A percentile compares a stretch with the other conserved stretches of the same genome.
These are phyloP conservation scores for Phytopythium mirpurense DNA, from an alignment of 352 stramenopile genomes.

Conservation along the genomic window DNA sequence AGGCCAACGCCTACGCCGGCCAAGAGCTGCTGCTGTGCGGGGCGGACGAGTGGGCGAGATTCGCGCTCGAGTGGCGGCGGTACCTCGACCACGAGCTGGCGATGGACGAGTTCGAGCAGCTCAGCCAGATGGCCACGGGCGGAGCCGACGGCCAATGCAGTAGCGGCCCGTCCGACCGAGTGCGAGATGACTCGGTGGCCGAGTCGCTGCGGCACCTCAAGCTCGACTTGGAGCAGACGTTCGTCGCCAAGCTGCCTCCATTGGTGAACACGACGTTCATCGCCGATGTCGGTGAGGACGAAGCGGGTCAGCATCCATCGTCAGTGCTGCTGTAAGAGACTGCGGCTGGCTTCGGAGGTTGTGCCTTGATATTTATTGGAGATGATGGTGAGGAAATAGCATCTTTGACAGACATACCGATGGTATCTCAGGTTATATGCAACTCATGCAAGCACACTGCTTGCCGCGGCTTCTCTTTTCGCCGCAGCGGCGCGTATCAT, in stretches of 20 bases:
- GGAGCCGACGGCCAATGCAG: constrained; percentile 2
- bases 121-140: constrained; percentile 11
- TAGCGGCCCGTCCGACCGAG: not conserved
- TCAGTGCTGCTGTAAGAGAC: not conserved
- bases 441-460: constrained; percentile 2
- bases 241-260: constrained; percentile 22
- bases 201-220: constrained; percentile 17
- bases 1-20: constrained; percentile 1
- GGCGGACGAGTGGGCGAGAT: constrained; percentile 44
- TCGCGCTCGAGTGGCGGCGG: constrained; percentile 51
- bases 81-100: constrained; percentile 48
- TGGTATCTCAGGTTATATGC: no score
- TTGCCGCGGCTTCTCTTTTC: not conserved
- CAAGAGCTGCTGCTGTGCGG: constrained; percentile 55
- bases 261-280: constrained; percentile 6
- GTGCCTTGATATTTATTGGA: constrained; percentile 4
- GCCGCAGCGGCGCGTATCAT: constrained; percentile 9
- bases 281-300: not conserved
- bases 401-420: not conserved
- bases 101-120: constrained; percentile 52
- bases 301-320: constrained; percentile 1
- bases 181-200: not conserved
- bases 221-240: constrained; percentile 31
- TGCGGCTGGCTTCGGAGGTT: not conserved
- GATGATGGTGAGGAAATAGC: no score